Base-by-base conservation (phyloP, 768 basidiomycete genomes). In the Exidia glandulosa region DNA sequence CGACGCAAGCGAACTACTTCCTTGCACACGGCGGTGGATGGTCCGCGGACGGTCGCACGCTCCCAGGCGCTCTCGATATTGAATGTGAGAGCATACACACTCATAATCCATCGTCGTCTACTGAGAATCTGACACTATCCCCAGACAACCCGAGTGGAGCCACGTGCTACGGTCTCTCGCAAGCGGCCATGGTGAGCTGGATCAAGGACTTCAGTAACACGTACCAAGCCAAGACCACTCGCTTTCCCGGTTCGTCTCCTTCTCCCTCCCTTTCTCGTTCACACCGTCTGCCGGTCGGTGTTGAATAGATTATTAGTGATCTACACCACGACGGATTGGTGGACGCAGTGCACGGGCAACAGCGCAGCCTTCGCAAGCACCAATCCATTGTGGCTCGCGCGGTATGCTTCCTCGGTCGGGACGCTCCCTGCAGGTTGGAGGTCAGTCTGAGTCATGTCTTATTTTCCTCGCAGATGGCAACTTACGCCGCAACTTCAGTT, bases 251-350 rank as follows among this genome's bases (percentile, higher is more conserved):
- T 25, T 3, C 32, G 12, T 33, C 52, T 41, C 41, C 32, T n/a
- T n/a, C 47, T 2, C 3, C 60, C 19, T 14, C 37, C 56, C 9
- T 50, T 47, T 48, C 32, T 30, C 12, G 3, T 54, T 32, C 5
- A 29, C 32, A 2, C 16, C 23, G 13, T 14, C 10, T 32, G 31
- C 32, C 30, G 19, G 32, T 52, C 2, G 30, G 12, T 10, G 23
- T 60, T 47, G 25, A 25, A 13, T 32, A 58, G 41, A 2, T 56
- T 54, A 31, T 33, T 59, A 79, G 81, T 81, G 41, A 83, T 85
- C 59, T 86, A 86, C 63, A 81, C 81, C 31, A 83, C 80, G 3
- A 84, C 82, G 12, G 73, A 79, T 67, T 87, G 85, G 85, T 87
- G 86, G 86, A 79, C 64, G 10, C 76, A 74, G 9, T 87, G 86